phyloP scores from a whole-genome alignment of 495 filamentous ascomycete genomes.

The Thermothielavioides terrestris region DNA sequence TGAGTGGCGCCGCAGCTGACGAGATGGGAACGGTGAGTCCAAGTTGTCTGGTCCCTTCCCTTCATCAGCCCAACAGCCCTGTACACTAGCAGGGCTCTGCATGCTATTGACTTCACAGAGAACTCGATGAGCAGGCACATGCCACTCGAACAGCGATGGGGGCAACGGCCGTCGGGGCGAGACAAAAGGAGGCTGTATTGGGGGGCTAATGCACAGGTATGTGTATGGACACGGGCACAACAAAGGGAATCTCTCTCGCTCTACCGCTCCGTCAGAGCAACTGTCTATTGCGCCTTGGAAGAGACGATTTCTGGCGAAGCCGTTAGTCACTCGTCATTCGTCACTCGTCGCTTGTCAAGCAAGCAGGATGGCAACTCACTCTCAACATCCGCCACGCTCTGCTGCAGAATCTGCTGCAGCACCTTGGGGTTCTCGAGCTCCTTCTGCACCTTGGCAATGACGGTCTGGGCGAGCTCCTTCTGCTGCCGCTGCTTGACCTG shows the following conservation, averaged over 20 bases:
- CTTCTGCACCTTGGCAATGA: conserved; percentile 96
- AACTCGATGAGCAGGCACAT: neutral
- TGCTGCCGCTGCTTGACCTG: conserved; percentile 99
- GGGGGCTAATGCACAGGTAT: conserved; percentile 37
- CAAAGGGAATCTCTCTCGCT: conserved; percentile 41
- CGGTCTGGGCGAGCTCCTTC: conserved; percentile 79
- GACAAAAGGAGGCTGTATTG: conserved; percentile 24
- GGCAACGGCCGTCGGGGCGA: neutral
- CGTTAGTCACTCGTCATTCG: conserved; percentile 19
- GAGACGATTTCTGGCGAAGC: conserved; percentile 42
- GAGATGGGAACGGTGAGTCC: too few species aligned
- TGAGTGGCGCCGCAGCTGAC: too few species aligned
- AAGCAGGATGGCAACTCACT: conserved; percentile 48
- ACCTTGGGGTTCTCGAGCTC: conserved; percentile 95
- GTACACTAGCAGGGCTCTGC: too few species aligned
- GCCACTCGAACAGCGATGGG: neutral
- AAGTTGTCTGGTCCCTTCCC: too few species aligned
- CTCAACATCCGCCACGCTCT: conserved; percentile 92
- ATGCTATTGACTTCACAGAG: too few species aligned
- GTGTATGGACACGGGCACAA: conserved; percentile 37
- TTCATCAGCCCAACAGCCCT: too few species aligned
- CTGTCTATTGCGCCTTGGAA: conserved; percentile 46
- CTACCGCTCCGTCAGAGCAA: conserved; percentile 29
- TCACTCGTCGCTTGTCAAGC: too few species aligned
- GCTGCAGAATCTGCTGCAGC: conserved; percentile 89